Conservation (phyloP, 371 early-diverging fungal species). For the Mycotypha africana region DNA sequence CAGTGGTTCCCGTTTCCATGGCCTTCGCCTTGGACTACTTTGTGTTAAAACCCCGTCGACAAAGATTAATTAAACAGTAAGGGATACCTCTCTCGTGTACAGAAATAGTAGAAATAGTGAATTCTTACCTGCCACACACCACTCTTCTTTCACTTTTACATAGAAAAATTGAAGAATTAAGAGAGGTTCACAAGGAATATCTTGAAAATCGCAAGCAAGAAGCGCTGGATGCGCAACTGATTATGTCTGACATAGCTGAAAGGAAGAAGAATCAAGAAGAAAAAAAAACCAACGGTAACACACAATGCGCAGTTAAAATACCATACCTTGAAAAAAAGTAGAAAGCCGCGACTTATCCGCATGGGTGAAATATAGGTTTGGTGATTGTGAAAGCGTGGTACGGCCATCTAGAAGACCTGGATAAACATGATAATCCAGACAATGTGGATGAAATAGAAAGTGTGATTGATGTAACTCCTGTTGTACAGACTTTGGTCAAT, state of each 20-base stretch:
- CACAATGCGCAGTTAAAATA: no score
- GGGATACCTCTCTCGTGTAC: no score
- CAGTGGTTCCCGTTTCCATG: constrained; percentile 60
- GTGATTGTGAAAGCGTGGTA: constrained; percentile 86
- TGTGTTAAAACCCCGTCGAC: constrained; percentile 67
- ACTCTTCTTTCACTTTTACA: not conserved
- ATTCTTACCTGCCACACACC: no score
- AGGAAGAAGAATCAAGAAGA: constrained; percentile 67
- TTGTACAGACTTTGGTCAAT: constrained; percentile 79
- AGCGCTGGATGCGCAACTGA: constrained; percentile 69
- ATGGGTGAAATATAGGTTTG: constrained; percentile 55
- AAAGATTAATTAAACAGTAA: constrained; percentile 54
- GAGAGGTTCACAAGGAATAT: constrained; percentile 71
- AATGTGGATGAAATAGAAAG: constrained; percentile 30
- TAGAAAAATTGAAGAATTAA: constrained; percentile 68
- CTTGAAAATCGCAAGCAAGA: constrained; percentile 69
- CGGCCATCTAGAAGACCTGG: constrained; percentile 63
- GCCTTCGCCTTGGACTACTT: constrained; percentile 63
- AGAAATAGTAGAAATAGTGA: no score
- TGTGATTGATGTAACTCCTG: constrained; percentile 80
- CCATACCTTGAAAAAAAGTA: no score
- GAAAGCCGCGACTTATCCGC: no score
- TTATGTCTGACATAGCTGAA: constrained; percentile 68
- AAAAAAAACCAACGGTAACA: constrained; percentile 49
- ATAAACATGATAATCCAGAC: no score